Percentiles rank a stretch among this genome's conserved stretches.
phyloP scores from a whole-genome alignment of 768 basidiomycete genomes.

The Mycena chlorophos region DNA sequence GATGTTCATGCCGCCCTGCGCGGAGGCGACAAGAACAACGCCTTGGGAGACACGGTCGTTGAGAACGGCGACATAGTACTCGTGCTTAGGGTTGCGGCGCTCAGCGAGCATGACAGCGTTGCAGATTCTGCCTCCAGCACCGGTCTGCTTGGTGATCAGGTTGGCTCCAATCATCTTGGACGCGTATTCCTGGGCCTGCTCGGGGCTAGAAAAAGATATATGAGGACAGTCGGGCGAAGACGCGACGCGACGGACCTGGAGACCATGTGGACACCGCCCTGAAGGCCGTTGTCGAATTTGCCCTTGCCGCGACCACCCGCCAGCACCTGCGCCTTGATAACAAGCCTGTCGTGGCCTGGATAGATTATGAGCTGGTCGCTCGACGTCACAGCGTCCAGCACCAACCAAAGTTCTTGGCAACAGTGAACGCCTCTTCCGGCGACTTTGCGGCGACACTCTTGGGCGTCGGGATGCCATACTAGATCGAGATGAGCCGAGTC shows the following conservation, averaged over 20 bases:
- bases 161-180: slow-evolving; percentile 91
- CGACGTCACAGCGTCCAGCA: slow-evolving; percentile 16
- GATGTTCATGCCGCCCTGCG: slow-evolving; percentile 99
- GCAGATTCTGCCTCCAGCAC: slow-evolving; percentile 87
- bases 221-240: slow-evolving; percentile 1
- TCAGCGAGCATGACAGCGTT: slow-evolving; percentile 99
- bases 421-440: slow-evolving; percentile 84
- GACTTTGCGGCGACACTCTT: slow-evolving; percentile 86
- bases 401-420: slow-evolving; percentile 86
- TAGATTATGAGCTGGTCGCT: slow-evolving; percentile 9
- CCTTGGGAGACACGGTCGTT: slow-evolving; percentile 90
- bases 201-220: slow-evolving; percentile 52
- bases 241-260: slow-evolving; percentile 56
- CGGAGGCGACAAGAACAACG: slow-evolving; percentile 90
- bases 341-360: slow-evolving; percentile 73
- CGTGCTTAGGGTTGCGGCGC: slow-evolving; percentile 88
- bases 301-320: slow-evolving; percentile 99
- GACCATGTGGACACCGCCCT: slow-evolving; percentile 96
- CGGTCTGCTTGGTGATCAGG: slow-evolving; percentile 98
- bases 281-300: slow-evolving; percentile 91
- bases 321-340: slow-evolving; percentile 98
- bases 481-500: slow-evolving; percentile 5
- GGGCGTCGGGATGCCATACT: slow-evolving; percentile 97
- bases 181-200: slow-evolving; percentile 85
- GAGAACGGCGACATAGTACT: slow-evolving; percentile 96